phyloP scores from a whole-genome alignment of 108 stramenopile species.

The Cyclotella choctawhatcheeana region DNA sequence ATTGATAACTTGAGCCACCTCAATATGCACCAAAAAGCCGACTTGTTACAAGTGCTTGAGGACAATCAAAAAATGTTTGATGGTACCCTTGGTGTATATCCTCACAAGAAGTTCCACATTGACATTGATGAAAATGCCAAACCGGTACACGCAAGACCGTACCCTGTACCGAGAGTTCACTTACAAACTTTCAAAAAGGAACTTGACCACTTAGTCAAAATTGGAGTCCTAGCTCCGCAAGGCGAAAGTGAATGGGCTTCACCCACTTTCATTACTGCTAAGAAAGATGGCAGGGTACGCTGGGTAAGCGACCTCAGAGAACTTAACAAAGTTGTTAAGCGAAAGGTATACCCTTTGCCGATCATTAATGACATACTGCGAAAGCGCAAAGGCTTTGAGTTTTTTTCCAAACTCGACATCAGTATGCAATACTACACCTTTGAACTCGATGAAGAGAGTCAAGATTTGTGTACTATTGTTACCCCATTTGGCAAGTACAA shows the following conservation, averaged over 20 bases:
- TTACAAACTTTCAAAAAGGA: not conserved
- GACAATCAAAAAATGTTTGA: not conserved
- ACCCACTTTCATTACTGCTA: not conserved
- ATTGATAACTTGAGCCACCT: not conserved
- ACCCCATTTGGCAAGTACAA: conserved; percentile 45
- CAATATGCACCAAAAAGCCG: not conserved
- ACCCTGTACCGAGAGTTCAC: not conserved
- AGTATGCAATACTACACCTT: conserved; percentile 2
- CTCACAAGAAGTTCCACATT: not conserved
- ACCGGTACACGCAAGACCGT: not conserved
- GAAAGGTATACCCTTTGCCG: conserved; percentile 14
- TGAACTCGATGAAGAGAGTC: not conserved
- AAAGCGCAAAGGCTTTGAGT: not conserved
- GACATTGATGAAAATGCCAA: not conserved
- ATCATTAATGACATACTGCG: conserved; percentile 4
- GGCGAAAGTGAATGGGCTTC: conserved; percentile 4
- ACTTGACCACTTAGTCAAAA: not conserved
- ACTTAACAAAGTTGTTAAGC: conserved; percentile 32
- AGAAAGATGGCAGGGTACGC: conserved; percentile 36
- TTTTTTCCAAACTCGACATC: conserved; percentile 10
- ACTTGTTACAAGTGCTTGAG: not conserved
- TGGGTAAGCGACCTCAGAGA: conserved; percentile 50
- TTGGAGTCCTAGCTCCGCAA: not conserved
- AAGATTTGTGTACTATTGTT: conserved; percentile 19
- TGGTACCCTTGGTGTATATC: not conserved